Evolutionary conservation across 805 yeast species (phyloP).

Genomic region (Suhomyces xylopsoci): DNA sequence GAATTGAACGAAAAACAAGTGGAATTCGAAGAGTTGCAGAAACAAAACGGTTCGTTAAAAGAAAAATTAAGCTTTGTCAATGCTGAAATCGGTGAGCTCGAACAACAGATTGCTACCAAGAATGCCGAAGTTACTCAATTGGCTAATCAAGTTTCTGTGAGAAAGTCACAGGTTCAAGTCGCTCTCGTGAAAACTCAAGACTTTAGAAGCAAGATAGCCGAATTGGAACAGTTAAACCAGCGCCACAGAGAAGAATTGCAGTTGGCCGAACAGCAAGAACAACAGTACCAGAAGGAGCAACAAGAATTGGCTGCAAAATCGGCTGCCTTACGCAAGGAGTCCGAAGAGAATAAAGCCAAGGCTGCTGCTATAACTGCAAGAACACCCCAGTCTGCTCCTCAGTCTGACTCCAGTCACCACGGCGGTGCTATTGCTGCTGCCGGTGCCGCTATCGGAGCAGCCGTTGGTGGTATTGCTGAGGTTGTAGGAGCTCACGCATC

Average conservation of each 20-base stretch:
- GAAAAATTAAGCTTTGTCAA: constrained; percentile 66
- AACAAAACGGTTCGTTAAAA: constrained; percentile 59
- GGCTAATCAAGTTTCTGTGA: constrained; percentile 60
- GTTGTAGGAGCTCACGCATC: not conserved
- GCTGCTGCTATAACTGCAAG: not conserved
- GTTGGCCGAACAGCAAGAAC: constrained; percentile 11
- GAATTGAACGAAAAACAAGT: constrained; percentile 60
- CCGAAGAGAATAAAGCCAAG: not conserved
- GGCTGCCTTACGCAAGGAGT: not conserved
- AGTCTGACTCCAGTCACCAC: not conserved
- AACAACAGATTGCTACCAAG: constrained; percentile 51
- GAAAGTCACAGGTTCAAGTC: constrained; percentile 66
- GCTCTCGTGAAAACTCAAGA: constrained; percentile 49
- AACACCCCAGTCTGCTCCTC: not conserved
- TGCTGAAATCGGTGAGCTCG: constrained; percentile 60
- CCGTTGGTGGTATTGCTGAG: constrained; percentile 7
- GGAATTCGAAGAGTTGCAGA: constrained; percentile 64
- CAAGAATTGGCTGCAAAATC: constrained; percentile 3
- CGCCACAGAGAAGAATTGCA: constrained; percentile 22
- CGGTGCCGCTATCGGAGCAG: constrained; percentile 11
- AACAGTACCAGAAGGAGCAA: constrained; percentile 3
- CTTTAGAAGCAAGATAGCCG: constrained; percentile 26
- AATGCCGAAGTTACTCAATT: constrained; percentile 59
- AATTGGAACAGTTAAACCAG: constrained; percentile 21
- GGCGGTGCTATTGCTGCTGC: constrained; percentile 4